These are phyloP conservation scores for Pseudocercospora macadamiae DNA, from an alignment of 2,329 filamentous ascomycete genomes.

Conservation along the genomic window DNA sequence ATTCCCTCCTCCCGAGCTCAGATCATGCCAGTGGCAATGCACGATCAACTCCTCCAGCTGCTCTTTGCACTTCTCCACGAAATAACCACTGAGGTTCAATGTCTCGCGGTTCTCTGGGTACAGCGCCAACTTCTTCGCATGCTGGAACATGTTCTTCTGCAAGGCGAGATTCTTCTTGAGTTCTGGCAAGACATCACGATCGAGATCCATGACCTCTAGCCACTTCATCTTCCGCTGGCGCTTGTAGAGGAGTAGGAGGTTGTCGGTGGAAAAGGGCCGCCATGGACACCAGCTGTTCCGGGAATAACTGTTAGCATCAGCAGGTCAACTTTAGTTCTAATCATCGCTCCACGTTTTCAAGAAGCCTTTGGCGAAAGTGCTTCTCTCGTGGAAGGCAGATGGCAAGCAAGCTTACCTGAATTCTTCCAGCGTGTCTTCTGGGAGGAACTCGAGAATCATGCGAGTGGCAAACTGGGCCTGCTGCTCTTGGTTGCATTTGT, in stretches of 20 bases:
- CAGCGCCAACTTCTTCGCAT: constrained; percentile 48
- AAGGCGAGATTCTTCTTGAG: constrained; percentile 45
- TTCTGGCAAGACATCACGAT: constrained; percentile 46
- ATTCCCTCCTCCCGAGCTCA: constrained; percentile 28
- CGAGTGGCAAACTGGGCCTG: constrained; percentile 53
- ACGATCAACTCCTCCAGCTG: constrained; percentile 51
- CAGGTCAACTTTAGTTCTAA: constrained; percentile 4
- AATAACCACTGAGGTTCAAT: constrained; percentile 47
- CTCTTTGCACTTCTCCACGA: constrained; percentile 46
- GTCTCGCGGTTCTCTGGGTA: constrained; percentile 52
- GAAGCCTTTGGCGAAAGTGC: neutral
- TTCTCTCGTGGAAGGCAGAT: constrained; percentile 11
- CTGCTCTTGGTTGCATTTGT: constrained; percentile 48
- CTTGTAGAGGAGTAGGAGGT: constrained; percentile 51
- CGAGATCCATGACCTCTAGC: constrained; percentile 52
- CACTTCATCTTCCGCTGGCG: constrained; percentile 54
- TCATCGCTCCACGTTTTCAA: constrained; percentile 5
- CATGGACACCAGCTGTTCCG: constrained; percentile 51
- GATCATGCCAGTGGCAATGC: constrained; percentile 50
- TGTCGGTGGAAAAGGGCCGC: constrained; percentile 52
- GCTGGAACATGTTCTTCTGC: constrained; percentile 46
- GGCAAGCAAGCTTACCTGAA: constrained; percentile 43
- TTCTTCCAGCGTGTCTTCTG: constrained; percentile 52
- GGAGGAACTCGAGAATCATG: constrained; percentile 54
- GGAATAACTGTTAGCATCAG: constrained; percentile 28